These are phyloP conservation scores for Carex myosuroides DNA, from an alignment of 176 grass and related monocot species.

Conservation along the genomic window DNA sequence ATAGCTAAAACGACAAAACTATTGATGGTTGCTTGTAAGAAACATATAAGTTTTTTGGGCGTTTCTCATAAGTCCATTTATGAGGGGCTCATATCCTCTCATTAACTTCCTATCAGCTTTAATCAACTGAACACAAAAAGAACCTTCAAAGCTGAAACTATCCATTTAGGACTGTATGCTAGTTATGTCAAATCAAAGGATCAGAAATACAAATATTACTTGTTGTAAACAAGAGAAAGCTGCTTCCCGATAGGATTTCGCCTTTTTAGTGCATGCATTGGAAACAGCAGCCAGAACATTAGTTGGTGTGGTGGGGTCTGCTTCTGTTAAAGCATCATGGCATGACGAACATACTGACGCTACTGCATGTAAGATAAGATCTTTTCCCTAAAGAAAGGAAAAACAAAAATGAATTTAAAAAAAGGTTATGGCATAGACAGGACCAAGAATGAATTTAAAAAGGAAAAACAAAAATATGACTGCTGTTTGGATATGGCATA, in stretches of 20 bases:
- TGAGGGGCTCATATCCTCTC: neutral
- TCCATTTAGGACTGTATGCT: neutral
- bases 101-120: neutral
- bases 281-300: slow-evolving; percentile 53
- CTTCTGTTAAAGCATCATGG: slow-evolving; percentile 54
- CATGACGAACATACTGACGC: slow-evolving; percentile 77
- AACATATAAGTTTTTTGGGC: neutral
- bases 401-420: slow-evolving; percentile 21
- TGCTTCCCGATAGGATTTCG: slow-evolving; percentile 76
- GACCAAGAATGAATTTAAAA: slow-evolving; percentile 19
- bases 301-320: slow-evolving; percentile 51
- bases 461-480: slow-evolving; percentile 1
- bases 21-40: neutral
- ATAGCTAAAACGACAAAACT: neutral
- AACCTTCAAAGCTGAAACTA: neutral
- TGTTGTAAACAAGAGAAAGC: slow-evolving; percentile 83
- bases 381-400: slow-evolving; percentile 60
- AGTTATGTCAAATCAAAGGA: slow-evolving; percentile 25
- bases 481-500: neutral
- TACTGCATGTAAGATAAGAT: slow-evolving; percentile 74
- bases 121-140: neutral
- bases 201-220: slow-evolving; percentile 48
- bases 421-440: neutral
- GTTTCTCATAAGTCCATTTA: neutral
- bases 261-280: slow-evolving; percentile 69